Conservation (phyloP, 2,329 filamentous ascomycete genomes). For the Fusarium sacchari region DNA sequence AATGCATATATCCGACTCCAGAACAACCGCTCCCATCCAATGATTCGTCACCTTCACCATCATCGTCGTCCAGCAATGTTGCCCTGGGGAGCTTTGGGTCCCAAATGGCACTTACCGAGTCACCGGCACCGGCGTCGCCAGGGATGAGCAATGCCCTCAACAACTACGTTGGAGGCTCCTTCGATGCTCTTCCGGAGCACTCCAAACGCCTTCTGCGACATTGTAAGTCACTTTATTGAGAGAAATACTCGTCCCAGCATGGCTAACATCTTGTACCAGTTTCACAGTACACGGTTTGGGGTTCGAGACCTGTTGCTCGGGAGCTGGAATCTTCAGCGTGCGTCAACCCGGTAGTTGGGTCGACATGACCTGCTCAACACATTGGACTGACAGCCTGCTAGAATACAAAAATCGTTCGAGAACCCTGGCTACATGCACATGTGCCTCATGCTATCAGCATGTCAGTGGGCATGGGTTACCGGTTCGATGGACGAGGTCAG, state of each 20-base stretch:
- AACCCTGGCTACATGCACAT: slow-evolving; percentile 58
- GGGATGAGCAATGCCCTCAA: slow-evolving; percentile 38
- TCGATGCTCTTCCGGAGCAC: slow-evolving; percentile 45
- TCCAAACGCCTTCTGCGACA: slow-evolving; percentile 46
- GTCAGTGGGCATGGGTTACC: slow-evolving; percentile 59
- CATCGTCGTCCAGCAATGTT: slow-evolving; percentile 31
- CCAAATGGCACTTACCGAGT: slow-evolving; percentile 29
- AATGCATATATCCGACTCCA: slow-evolving; percentile 51
- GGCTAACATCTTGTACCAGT: slow-evolving; percentile 46
- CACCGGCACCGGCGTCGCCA: slow-evolving; percentile 23
- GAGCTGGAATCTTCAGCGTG: slow-evolving; percentile 46
- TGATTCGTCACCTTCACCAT: slow-evolving; percentile 36
- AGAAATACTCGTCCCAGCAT: background rate
- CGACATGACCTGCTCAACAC: background rate
- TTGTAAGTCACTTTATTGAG: slow-evolving; percentile 33
- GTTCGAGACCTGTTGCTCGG: slow-evolving; percentile 53
- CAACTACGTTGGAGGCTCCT: slow-evolving; percentile 47
- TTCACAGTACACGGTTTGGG: slow-evolving; percentile 54
- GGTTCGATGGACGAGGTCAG: slow-evolving; percentile 57
- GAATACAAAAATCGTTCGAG: slow-evolving; percentile 55
- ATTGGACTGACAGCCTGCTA: slow-evolving; percentile 38
- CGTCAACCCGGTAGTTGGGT: slow-evolving; percentile 22
- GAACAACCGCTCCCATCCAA: slow-evolving; percentile 41
- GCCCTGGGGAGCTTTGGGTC: slow-evolving; percentile 12
- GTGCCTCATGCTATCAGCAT: slow-evolving; percentile 56